These are phyloP conservation scores for Naegleria lovaniensis DNA, from an alignment of 208 protist genomes.

Conservation along the genomic window DNA sequence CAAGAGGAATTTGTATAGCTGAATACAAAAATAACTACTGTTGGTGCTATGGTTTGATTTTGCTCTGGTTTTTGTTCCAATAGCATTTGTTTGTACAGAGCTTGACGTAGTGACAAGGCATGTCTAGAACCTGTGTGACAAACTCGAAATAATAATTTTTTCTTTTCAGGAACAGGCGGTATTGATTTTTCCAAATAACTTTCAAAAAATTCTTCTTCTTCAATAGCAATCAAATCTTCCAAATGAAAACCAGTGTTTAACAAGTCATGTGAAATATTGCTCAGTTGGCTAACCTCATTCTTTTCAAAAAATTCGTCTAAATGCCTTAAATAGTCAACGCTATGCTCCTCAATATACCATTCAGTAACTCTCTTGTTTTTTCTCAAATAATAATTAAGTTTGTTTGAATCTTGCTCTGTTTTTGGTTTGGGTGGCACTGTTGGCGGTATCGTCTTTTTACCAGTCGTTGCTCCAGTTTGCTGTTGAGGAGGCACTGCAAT, in stretches of 20 bases:
- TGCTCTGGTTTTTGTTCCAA: background rate
- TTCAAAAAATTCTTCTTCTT: background rate
- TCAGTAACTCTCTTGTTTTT: background rate
- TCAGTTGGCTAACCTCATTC: background rate
- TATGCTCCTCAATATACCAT: background rate
- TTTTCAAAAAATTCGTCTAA: background rate
- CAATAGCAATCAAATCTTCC: background rate
- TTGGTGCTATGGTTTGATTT: background rate
- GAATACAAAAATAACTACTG: background rate
- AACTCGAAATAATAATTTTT: background rate
- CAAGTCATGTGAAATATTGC: background rate
- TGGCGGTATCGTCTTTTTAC: background rate
- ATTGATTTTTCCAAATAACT: background rate
- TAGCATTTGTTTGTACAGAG: conserved; percentile 9
- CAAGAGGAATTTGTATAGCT: background rate
- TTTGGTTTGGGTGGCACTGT: background rate
- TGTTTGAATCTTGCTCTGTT: background rate
- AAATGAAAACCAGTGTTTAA: background rate
- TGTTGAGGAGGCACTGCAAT: background rate
- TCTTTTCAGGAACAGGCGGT: background rate
- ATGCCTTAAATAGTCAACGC: background rate
- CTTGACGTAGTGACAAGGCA: background rate
- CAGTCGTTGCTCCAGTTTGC: too few relatives aligned
- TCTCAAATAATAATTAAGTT: background rate
- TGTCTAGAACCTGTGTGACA: background rate